These are phyloP conservation scores for Suillus clintonianus DNA, from an alignment of 768 basidiomycete genomes.

Conservation along the genomic window DNA sequence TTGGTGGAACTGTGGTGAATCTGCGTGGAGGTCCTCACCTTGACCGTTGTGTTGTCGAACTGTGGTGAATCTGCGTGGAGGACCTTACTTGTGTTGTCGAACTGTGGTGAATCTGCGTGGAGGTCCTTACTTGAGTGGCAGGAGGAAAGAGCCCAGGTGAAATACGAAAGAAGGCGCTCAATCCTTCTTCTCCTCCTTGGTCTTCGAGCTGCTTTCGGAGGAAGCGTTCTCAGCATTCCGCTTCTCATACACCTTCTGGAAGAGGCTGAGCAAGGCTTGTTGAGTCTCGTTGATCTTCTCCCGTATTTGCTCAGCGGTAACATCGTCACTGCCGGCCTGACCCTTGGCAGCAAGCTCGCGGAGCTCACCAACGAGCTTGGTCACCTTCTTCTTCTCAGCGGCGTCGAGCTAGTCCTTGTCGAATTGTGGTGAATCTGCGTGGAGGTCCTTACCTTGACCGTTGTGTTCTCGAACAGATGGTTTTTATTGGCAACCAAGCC, in stretches of 20 bases:
- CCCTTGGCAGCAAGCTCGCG: slow-evolving; percentile 89
- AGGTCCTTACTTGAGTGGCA: neutral
- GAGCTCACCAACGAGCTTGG: slow-evolving; percentile 82
- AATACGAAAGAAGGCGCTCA: slow-evolving; percentile 37
- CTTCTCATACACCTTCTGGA: slow-evolving; percentile 99
- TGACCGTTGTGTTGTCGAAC: too few species aligned
- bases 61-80: too few species aligned
- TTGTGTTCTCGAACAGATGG: too few species aligned
- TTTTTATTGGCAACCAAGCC: too few species aligned
- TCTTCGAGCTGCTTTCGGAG: slow-evolving; percentile 39
- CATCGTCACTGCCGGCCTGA: slow-evolving; percentile 76
- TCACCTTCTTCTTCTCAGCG: slow-evolving; percentile 91
- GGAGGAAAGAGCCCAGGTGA: neutral
- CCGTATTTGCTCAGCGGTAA: slow-evolving; percentile 86
- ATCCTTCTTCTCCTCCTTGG: slow-evolving; percentile 83
- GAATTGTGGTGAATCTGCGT: too few species aligned
- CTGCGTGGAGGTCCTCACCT: too few species aligned
- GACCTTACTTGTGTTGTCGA: too few species aligned
- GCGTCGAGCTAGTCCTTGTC: slow-evolving; percentile 95
- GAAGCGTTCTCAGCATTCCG: slow-evolving; percentile 69
- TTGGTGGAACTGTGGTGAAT: too few species aligned
- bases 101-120: too few species aligned
- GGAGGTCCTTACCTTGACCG: too few species aligned
- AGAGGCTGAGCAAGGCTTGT: slow-evolving; percentile 91
- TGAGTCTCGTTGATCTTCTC: slow-evolving; percentile 94